Percentiles rank a stretch among this genome's conserved stretches.
These are phyloP conservation scores for Claviceps capensis DNA, from an alignment of 2,329 filamentous ascomycete genomes.

Conservation along the genomic window DNA sequence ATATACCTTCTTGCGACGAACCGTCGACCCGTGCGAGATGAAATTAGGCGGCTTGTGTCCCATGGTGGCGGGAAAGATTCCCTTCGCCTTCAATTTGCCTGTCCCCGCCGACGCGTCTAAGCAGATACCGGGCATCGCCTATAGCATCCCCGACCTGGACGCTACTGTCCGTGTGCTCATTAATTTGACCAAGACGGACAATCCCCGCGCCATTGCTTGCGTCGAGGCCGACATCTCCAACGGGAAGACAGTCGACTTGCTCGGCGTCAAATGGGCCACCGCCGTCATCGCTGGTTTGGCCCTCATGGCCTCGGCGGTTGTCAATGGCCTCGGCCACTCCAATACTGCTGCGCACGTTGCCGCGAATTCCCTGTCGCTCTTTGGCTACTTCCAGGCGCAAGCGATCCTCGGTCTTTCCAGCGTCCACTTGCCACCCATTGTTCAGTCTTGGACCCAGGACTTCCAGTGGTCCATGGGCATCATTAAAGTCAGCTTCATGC, in stretches of 20 bases:
- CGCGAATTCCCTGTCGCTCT: slow-evolving; percentile 84
- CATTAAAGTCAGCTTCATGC: slow-evolving; percentile 75
- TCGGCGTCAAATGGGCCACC: slow-evolving; percentile 79
- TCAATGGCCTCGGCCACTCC: slow-evolving; percentile 80
- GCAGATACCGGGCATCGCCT: slow-evolving; percentile 70
- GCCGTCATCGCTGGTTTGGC: slow-evolving; percentile 78
- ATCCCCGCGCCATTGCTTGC: slow-evolving; percentile 55
- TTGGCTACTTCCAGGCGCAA: slow-evolving; percentile 88
- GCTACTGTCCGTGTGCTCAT: slow-evolving; percentile 72
- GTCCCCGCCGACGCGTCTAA: slow-evolving; percentile 43
- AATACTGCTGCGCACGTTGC: slow-evolving; percentile 93
- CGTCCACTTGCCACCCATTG: slow-evolving; percentile 72
- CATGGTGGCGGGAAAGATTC: slow-evolving; percentile 74
- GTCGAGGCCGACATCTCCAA: slow-evolving; percentile 82
- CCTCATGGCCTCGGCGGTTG: slow-evolving; percentile 71
- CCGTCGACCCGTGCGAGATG: slow-evolving; percentile 61
- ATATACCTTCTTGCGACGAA: slow-evolving; percentile 52
- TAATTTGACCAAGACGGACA: slow-evolving; percentile 48
- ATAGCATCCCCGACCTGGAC: slow-evolving; percentile 82
- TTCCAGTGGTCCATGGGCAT: slow-evolving; percentile 99
- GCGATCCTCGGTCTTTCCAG: slow-evolving; percentile 79
- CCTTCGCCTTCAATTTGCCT: slow-evolving; percentile 55
- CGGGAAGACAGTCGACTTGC: slow-evolving; percentile 79
- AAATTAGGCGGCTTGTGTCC: slow-evolving; percentile 69
- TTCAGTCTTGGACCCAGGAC: slow-evolving; percentile 88